A percentile compares a stretch with the other conserved stretches of the same genome.
phyloP scores from a whole-genome alignment of 768 basidiomycete species.

The Mycena rebaudengoi region DNA sequence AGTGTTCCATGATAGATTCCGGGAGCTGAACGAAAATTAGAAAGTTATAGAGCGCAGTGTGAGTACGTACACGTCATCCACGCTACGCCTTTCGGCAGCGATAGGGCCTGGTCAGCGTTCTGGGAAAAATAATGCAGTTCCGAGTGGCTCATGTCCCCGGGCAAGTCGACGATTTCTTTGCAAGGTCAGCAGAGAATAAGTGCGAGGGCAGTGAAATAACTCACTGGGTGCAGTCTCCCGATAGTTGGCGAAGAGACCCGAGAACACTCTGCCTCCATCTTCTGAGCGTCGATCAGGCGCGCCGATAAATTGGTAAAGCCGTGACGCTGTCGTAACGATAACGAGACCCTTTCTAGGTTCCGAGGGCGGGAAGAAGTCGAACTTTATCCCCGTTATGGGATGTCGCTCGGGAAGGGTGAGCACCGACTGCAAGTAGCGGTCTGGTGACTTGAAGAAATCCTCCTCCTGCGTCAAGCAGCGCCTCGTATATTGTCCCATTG shows the following conservation, averaged over 20 bases:
- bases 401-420: conserved; percentile 84
- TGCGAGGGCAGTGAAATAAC: no score
- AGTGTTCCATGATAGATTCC: conserved; percentile 90
- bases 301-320: conserved; percentile 92
- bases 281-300: conserved; percentile 71
- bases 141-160: conserved; percentile 77
- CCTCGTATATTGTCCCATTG: conserved; percentile 89
- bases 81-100: conserved; percentile 78
- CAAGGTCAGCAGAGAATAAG: no score
- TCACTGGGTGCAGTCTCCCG: no score
- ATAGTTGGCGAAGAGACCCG: conserved; percentile 66
- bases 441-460: conserved; percentile 90
- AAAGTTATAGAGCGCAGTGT: neutral
- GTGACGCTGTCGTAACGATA: conserved; percentile 83
- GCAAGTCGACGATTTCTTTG: conserved; percentile 94
- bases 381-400: conserved; percentile 85
- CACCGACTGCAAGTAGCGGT: conserved; percentile 77
- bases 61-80: conserved; percentile 85
- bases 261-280: conserved; percentile 79
- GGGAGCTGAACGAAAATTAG: conserved; percentile 57
- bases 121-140: conserved; percentile 84
- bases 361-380: conserved; percentile 74
- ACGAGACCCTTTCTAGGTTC: conserved; percentile 74
- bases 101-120: conserved; percentile 72
- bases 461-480: conserved; percentile 90